phyloP scores from a whole-genome alignment of 2,329 filamentous ascomycete genomes.

The Talaromyces amestolkiae region DNA sequence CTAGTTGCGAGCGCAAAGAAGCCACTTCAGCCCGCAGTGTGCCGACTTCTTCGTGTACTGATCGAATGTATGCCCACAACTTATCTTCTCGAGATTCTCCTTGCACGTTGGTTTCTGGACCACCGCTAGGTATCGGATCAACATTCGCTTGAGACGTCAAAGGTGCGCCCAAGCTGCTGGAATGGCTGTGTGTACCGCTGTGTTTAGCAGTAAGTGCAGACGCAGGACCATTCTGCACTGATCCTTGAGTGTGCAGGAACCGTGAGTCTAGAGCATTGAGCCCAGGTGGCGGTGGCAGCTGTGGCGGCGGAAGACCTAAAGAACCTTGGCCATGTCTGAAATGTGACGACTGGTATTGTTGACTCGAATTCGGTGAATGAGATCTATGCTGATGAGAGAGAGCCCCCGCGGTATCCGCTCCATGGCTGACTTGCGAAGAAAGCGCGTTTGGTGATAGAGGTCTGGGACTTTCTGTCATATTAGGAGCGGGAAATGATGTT shows the following conservation, averaged over 20 bases:
- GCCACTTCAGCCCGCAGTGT: conserved; percentile 43
- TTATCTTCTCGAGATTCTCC: conserved; percentile 37
- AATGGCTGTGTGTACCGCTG: conserved; percentile 34
- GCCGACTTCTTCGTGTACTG: conserved; percentile 42
- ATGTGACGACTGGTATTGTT: conserved; percentile 44
- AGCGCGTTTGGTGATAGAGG: conserved; percentile 58
- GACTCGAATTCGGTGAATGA: conserved; percentile 44
- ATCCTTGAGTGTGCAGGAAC: conserved; percentile 40
- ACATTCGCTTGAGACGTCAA: conserved; percentile 25
- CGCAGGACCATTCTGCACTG: conserved; percentile 32
- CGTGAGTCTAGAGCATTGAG: conserved; percentile 42
- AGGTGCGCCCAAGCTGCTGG: conserved; percentile 34
- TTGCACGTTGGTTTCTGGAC: conserved; percentile 26
- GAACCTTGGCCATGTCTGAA: conserved; percentile 26
- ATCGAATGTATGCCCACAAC: conserved; percentile 45
- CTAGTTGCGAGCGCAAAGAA: conserved; percentile 40
- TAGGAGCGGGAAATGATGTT: conserved; percentile 65
- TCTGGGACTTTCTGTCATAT: conserved; percentile 83
- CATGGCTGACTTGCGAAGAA: conserved; percentile 39
- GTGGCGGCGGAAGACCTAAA: conserved; percentile 41
- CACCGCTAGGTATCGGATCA: conserved; percentile 13
- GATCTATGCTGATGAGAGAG: conserved; percentile 43
- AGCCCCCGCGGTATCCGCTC: conserved; percentile 31
- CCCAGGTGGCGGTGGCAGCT: conserved; percentile 45
- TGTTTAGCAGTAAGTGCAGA: conserved; percentile 36